These are phyloP conservation scores for Trypanosoma boissoni DNA, from an alignment of 208 protist species.

Conservation along the genomic window DNA sequence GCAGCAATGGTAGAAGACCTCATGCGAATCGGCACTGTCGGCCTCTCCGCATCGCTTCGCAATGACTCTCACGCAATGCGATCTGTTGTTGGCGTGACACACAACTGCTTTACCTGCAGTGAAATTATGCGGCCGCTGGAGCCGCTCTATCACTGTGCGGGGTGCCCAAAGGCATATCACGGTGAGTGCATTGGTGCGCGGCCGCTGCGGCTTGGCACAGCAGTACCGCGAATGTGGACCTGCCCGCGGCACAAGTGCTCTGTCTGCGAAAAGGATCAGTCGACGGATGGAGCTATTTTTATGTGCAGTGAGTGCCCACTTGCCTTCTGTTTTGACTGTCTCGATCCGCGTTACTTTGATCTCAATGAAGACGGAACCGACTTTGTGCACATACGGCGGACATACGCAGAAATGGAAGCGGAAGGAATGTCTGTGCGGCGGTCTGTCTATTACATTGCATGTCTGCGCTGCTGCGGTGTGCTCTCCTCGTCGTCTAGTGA, in stretches of 20 bases:
- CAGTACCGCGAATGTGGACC: conserved; percentile 47
- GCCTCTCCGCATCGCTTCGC: conserved; percentile 17
- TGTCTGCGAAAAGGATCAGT: conserved; percentile 56
- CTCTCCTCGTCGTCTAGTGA: conserved; percentile 28
- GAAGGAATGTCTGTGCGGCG: conserved; percentile 56
- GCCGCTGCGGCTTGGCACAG: conserved; percentile 22
- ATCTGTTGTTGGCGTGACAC: conserved; percentile 24
- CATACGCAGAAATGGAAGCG: conserved; percentile 70
- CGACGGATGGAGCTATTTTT: conserved; percentile 74
- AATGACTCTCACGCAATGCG: background rate
- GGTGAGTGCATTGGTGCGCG: conserved; percentile 61
- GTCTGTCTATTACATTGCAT: conserved; percentile 81
- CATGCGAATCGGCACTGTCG: conserved; percentile 40
- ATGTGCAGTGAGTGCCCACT: conserved; percentile 76
- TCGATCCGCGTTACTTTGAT: conserved; percentile 71
- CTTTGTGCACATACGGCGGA: conserved; percentile 61
- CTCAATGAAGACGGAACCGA: conserved; percentile 49
- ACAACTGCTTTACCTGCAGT: conserved; percentile 73
- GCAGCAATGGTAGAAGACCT: conserved; percentile 56
- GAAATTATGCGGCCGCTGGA: conserved; percentile 75
- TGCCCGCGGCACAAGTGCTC: conserved; percentile 73
- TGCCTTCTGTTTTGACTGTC: conserved; percentile 87
- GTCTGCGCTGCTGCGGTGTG: conserved; percentile 68
- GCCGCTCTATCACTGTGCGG: conserved; percentile 74
- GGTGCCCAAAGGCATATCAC: conserved; percentile 86